These are phyloP conservation scores for Syncephalastrum monosporum DNA, from an alignment of 371 early-diverging fungal genomes.

Conservation along the genomic window DNA sequence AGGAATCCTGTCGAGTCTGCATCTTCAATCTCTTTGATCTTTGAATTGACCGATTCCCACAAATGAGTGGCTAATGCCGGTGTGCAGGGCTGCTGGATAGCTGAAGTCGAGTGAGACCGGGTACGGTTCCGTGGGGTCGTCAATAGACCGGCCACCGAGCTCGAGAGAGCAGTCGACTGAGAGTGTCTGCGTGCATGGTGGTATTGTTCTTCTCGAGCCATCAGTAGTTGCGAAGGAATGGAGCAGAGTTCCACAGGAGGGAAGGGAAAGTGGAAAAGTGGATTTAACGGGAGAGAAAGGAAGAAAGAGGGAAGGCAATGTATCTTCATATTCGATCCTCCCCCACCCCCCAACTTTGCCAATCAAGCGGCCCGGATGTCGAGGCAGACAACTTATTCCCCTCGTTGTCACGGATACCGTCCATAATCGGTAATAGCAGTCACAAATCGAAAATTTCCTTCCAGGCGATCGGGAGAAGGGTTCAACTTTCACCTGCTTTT, in stretches of 20 bases:
- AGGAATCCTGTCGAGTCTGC: conserved; percentile 31
- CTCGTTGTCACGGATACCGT: too few relatives aligned
- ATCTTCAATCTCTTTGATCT: conserved; percentile 34
- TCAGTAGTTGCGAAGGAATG: conserved; percentile 3
- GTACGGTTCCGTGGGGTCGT: conserved; percentile 18
- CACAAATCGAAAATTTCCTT: too few relatives aligned
- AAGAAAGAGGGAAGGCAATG: not conserved
- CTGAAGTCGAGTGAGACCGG: conserved; percentile 21
- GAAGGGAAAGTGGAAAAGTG: not conserved
- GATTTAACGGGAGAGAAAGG: not conserved
- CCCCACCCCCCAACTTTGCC: too few relatives aligned
- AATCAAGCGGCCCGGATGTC: too few relatives aligned
- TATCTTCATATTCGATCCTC: too few relatives aligned
- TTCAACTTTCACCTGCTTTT: too few relatives aligned
- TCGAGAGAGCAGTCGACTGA: conserved; percentile 15
- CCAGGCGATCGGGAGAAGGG: too few relatives aligned
- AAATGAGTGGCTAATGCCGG: conserved; percentile 37
- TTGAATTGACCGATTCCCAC: conserved; percentile 39
- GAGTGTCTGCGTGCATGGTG: conserved; percentile 21
- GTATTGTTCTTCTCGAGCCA: conserved; percentile 8
- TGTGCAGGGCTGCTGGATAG: conserved; percentile 8
- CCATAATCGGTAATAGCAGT: too few relatives aligned
- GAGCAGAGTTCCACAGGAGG: conserved; percentile 4
- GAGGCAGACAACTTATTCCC: too few relatives aligned
- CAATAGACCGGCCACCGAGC: conserved; percentile 8